Evolutionary conservation across 192 early-diverging fungal species (phyloP).

Genomic region (Linnemannia elongata): DNA sequence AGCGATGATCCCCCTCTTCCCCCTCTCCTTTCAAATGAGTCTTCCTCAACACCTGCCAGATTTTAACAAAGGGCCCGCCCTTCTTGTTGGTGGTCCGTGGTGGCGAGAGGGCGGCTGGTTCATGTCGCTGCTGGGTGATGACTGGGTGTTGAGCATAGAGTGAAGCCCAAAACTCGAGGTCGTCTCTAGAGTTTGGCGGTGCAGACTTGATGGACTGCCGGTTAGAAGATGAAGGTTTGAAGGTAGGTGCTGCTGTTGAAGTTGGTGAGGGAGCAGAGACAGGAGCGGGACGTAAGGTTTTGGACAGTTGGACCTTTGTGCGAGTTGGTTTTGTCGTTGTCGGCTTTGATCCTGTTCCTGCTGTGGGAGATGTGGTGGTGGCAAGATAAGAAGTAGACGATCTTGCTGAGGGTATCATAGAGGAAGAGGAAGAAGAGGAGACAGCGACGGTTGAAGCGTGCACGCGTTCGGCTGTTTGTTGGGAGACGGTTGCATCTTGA

Average conservation of each 20-base stretch:
- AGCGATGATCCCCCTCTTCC: background rate
- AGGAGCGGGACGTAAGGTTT: background rate
- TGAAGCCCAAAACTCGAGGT: conserved; percentile 40
- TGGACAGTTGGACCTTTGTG: background rate
- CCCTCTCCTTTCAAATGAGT: conserved; percentile 1
- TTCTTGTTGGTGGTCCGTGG: background rate
- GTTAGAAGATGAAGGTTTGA: background rate
- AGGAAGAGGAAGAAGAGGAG: background rate
- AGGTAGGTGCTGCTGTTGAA: background rate
- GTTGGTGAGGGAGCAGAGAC: background rate
- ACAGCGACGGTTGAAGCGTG: background rate
- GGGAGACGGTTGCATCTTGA: background rate
- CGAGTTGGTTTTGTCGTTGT: background rate
- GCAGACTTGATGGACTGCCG: background rate
- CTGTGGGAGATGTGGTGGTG: background rate
- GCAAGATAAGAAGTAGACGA: background rate
- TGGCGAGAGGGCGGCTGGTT: conserved; percentile 1
- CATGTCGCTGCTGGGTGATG: conserved; percentile 10
- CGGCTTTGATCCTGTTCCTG: background rate
- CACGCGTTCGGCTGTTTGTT: conserved; percentile 6
- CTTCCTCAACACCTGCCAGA: conserved; percentile 40
- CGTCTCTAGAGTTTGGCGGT: conserved; percentile 12
- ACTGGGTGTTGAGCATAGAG: conserved; percentile 44
- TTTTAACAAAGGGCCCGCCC: conserved; percentile 8
- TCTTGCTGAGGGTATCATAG: background rate